A percentile compares a stretch with the other conserved stretches of the same genome.
These are phyloP conservation scores for Talaromyces sp. DNA, from an alignment of 2,329 filamentous ascomycete genomes.

Conservation along the genomic window DNA sequence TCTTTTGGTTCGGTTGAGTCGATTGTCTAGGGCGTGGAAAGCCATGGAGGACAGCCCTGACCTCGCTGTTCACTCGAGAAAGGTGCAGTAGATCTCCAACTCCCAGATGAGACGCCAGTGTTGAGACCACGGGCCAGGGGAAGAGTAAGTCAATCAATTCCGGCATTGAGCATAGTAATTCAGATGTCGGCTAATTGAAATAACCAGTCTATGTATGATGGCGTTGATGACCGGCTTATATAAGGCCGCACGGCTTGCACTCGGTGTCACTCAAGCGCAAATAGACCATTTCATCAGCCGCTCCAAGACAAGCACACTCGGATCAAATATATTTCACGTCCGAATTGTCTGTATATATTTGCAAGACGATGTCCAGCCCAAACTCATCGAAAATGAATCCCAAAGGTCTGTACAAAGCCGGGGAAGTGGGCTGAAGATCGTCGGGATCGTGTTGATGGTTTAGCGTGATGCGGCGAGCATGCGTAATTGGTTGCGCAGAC, in stretches of 20 bases:
- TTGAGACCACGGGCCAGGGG: constrained; percentile 30
- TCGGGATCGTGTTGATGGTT: neutral
- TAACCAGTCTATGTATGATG: neutral
- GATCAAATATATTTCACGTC: neutral
- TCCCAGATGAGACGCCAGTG: constrained; percentile 26
- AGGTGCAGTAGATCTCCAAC: constrained; percentile 32
- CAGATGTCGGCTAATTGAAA: neutral
- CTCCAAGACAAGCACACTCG: neutral
- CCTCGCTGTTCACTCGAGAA: constrained; percentile 26
- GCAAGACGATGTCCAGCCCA: neutral
- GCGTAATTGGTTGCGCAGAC: constrained; percentile 1
- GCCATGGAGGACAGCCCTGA: constrained; percentile 31
- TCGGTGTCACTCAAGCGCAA: neutral
- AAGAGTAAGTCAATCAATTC: constrained; percentile 27
- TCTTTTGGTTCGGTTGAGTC: neutral
- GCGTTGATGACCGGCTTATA: neutral
- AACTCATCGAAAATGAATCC: neutral
- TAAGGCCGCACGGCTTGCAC: neutral
- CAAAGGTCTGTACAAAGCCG: neutral
- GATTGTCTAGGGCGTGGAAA: constrained; percentile 23
- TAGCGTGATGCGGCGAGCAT: constrained; percentile 4
- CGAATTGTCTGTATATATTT: neutral
- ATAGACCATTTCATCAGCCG: neutral
- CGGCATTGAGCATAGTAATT: constrained; percentile 19
- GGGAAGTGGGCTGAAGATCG: constrained; percentile 8